Evolutionary conservation across 2,329 filamentous ascomycete species (phyloP).

Genomic region (Aspergillus niger): DNA sequence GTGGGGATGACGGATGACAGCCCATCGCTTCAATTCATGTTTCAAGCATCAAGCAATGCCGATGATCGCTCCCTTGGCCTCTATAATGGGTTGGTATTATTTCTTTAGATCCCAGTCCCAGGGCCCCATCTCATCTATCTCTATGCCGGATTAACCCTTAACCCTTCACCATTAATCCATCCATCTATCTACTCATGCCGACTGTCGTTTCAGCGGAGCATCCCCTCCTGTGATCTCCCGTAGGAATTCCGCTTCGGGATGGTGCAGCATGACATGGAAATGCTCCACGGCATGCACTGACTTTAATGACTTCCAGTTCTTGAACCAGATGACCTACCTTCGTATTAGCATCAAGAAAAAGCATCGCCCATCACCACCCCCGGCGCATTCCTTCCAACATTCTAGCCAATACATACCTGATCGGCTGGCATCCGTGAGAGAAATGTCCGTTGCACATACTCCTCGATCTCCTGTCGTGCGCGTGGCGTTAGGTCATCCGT

Average conservation of each 20-base stretch:
- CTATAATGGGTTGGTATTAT: neutral
- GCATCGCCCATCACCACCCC: neutral
- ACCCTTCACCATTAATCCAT: neutral
- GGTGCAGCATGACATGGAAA: constrained; percentile 89
- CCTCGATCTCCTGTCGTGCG: constrained; percentile 66
- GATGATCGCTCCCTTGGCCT: neutral
- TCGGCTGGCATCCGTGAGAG: constrained; percentile 46
- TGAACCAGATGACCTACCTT: constrained; percentile 76
- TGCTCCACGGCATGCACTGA: constrained; percentile 87
- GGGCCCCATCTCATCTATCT: neutral
- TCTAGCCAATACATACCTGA: constrained; percentile 37
- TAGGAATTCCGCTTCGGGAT: constrained; percentile 71
- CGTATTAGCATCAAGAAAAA: constrained; percentile 8
- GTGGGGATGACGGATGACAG: constrained; percentile 15
- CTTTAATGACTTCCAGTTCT: constrained; percentile 85
- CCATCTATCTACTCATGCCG: neutral
- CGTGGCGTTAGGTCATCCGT: constrained; percentile 67
- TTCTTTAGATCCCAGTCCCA: neutral
- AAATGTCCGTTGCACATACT: constrained; percentile 70
- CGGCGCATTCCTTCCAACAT: neutral
- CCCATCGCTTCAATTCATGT: neutral
- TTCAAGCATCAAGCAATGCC: neutral
- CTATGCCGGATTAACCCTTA: too few species aligned
- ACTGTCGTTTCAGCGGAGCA: constrained; percentile 51
- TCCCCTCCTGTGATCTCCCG: constrained; percentile 72